A percentile compares a stretch with the other conserved stretches of the same genome.
Conservation (phyloP, 306 rosid genomes). For the Quercus rubra region DNA sequence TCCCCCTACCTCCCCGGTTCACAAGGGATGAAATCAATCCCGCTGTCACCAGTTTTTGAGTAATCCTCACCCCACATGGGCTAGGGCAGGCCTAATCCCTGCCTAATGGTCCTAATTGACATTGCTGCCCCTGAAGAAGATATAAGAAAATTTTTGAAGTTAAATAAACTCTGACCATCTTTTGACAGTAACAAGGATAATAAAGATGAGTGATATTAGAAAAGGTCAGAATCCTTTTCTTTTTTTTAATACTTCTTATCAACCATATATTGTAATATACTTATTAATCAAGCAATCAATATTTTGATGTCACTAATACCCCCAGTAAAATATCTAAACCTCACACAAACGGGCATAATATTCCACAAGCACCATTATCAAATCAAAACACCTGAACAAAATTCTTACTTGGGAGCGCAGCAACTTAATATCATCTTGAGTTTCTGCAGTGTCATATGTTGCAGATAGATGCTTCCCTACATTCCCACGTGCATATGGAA, state of each 20-base stretch:
- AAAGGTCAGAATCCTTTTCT: too few relatives aligned
- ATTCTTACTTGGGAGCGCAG: conserved; percentile 68
- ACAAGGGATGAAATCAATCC: too few relatives aligned
- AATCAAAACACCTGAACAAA: conserved; percentile 12
- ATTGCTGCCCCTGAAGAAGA: too few relatives aligned
- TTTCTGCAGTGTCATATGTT: conserved; percentile 67
- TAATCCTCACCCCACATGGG: too few relatives aligned
- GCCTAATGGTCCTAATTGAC: too few relatives aligned
- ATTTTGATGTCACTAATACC: not conserved
- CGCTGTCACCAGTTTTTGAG: too few relatives aligned
- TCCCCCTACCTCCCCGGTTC: too few relatives aligned
- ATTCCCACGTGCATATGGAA: conserved; percentile 87
- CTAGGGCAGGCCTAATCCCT: too few relatives aligned
- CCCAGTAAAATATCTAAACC: not conserved
- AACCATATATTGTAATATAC: not conserved
- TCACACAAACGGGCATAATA: conserved; percentile 6
- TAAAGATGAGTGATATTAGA: too few relatives aligned
- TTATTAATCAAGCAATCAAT: not conserved
- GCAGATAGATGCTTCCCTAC: conserved; percentile 80
- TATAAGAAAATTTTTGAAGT: too few relatives aligned
- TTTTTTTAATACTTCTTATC: not conserved
- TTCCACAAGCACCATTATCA: conserved; percentile 21
- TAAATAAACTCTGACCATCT: too few relatives aligned
- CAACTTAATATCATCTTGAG: conserved; percentile 74
- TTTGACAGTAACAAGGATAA: too few relatives aligned